These are phyloP conservation scores for Fomitopsis schrenkii DNA, from an alignment of 1,284 basidiomycete genomes.

Conservation along the genomic window DNA sequence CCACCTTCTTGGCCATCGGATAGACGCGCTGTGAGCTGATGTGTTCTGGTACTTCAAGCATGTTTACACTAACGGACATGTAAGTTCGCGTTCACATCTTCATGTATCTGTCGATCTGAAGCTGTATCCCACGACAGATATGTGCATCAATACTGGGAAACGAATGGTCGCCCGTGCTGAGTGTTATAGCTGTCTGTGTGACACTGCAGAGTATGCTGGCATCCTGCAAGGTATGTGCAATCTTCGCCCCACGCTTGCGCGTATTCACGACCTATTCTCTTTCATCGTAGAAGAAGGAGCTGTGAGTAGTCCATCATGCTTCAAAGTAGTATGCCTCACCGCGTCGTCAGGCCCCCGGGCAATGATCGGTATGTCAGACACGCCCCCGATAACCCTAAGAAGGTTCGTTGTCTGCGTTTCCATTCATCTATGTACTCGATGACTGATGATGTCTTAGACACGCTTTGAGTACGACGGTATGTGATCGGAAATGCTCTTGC, in stretches of 20 bases:
- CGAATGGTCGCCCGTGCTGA: conserved; percentile 84
- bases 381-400: conserved; percentile 87
- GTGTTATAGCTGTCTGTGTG: conserved; percentile 72
- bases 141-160: conserved; percentile 83
- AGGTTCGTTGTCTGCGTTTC: conserved; percentile 41
- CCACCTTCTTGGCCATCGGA: not conserved
- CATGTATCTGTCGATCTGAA: not conserved
- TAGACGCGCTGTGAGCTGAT: conserved; percentile 1
- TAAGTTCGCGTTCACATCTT: conserved; percentile 32
- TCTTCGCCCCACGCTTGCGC: not conserved
- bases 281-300: conserved; percentile 59
- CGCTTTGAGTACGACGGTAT: conserved; percentile 8
- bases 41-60: conserved; percentile 43
- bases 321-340: not conserved
- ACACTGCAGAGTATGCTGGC: conserved; percentile 86
- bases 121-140: conserved; percentile 41
- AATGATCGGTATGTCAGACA: conserved; percentile 75
- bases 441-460: conserved; percentile 7
- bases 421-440: not conserved
- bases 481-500: not conserved
- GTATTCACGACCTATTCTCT: conserved; percentile 1
- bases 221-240: conserved; percentile 66
- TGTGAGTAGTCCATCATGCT: conserved; percentile 36
- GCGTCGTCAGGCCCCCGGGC: conserved; percentile 55
- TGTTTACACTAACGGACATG: conserved; percentile 84